These are phyloP conservation scores for Geoglossum glabrum DNA, from an alignment of 495 filamentous ascomycete genomes.

Conservation along the genomic window DNA sequence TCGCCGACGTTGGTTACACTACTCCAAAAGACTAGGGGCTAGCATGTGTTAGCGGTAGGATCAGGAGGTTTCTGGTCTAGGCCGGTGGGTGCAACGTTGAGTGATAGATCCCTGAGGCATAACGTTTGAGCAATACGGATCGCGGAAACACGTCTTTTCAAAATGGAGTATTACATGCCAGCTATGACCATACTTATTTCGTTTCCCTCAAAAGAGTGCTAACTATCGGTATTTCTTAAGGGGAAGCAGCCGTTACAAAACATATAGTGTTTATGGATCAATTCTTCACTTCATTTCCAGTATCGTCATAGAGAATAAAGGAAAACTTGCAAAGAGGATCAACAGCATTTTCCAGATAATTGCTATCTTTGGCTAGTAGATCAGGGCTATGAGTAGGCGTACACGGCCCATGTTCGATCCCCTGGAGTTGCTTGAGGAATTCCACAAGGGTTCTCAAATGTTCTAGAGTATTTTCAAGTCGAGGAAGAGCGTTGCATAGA, in stretches of 20 bases:
- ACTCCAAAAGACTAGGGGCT: not conserved
- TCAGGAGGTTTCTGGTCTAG: too few relatives aligned
- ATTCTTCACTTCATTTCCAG: not conserved
- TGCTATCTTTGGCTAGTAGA: not conserved
- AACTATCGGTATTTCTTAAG: not conserved
- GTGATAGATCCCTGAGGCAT: too few relatives aligned
- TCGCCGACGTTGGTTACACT: not conserved
- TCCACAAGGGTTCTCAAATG: not conserved
- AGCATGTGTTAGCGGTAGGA: not conserved
- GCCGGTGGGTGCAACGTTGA: too few relatives aligned
- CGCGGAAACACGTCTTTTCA: not conserved
- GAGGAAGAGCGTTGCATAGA: not conserved
- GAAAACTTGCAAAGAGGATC: not conserved
- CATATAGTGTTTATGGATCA: not conserved
- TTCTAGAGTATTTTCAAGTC: not conserved
- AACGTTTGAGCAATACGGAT: too few relatives aligned
- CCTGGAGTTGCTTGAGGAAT: not conserved
- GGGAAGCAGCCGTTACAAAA: not conserved
- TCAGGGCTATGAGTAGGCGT: not conserved
- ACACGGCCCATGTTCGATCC: not conserved
- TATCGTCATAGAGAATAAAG: not conserved
- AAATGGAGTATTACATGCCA: not conserved
- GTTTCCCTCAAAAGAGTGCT: not conserved
- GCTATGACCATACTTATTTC: not conserved
- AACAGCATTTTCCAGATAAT: not conserved